phyloP scores from a whole-genome alignment of 306 rosid genomes.

The Sechiopsis laciniata region DNA sequence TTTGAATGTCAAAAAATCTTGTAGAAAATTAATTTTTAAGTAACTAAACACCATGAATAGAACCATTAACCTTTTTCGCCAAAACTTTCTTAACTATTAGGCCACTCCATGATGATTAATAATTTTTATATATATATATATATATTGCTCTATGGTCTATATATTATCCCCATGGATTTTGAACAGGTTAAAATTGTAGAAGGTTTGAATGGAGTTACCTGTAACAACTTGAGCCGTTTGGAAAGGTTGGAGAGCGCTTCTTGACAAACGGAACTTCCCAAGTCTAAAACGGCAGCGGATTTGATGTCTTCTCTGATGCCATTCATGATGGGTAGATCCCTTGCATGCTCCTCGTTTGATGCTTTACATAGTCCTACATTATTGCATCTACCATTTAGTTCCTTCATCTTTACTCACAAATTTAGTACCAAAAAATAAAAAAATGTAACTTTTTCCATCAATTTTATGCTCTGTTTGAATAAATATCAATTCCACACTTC shows the following conservation, averaged over 20 bases:
- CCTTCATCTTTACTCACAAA: not conserved
- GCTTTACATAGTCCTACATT: constrained; percentile 60
- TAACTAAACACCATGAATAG: too few species aligned
- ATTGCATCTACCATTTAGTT: not conserved
- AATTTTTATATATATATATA: too few species aligned
- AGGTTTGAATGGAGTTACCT: constrained; percentile 32
- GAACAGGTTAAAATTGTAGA: too few species aligned
- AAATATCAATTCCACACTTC: not conserved
- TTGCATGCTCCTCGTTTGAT: constrained; percentile 83
- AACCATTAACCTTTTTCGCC: too few species aligned
- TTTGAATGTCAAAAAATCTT: too few species aligned
- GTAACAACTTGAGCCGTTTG: constrained; percentile 54
- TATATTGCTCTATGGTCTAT: too few species aligned
- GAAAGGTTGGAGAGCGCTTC: constrained; percentile 58
- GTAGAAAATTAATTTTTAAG: too few species aligned
- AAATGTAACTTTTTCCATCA: not conserved
- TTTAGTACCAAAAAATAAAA: not conserved
- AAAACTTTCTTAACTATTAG: too few species aligned
- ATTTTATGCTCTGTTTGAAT: not conserved
- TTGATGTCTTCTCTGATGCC: constrained; percentile 83
- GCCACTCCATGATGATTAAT: too few species aligned
- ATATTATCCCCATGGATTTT: too few species aligned
- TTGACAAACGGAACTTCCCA: constrained; percentile 46
- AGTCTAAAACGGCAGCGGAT: constrained; percentile 61
- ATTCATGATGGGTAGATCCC: constrained; percentile 91